Conservation (phyloP, 2,329 filamentous ascomycete genomes). For the Ceratocystis smalleyi region DNA sequence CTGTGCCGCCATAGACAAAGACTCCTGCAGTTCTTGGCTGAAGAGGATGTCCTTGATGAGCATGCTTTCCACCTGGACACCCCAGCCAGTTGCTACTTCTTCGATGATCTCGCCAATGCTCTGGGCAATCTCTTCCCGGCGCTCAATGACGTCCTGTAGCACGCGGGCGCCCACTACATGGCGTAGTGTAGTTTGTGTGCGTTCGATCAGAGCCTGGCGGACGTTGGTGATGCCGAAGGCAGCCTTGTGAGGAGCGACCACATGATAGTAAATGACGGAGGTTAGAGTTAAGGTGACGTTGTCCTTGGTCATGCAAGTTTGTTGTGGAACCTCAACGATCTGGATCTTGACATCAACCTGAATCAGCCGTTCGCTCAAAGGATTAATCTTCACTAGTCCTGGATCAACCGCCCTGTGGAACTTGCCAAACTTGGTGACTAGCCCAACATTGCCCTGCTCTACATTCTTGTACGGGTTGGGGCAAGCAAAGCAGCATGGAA, state of each 20-base stretch:
- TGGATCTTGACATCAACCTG: slow-evolving; percentile 99
- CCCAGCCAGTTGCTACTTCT: slow-evolving; percentile 85
- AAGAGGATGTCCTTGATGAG: slow-evolving; percentile 99
- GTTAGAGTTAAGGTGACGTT: slow-evolving; percentile 90
- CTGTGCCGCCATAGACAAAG: slow-evolving; percentile 94
- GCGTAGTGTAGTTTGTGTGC: slow-evolving; percentile 91
- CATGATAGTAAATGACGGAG: slow-evolving; percentile 98
- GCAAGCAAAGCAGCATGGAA: slow-evolving; percentile 82
- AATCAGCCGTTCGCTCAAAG: slow-evolving; percentile 73
- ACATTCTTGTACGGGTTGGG: slow-evolving; percentile 95
- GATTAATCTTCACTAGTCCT: slow-evolving; percentile 93
- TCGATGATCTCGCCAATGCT: slow-evolving; percentile 96
- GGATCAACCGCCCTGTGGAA: slow-evolving; percentile 95
- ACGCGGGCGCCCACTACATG: slow-evolving; percentile 93
- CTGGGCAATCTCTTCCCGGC: slow-evolving; percentile 88
- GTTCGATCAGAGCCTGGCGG: slow-evolving; percentile 88
- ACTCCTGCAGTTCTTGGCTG: slow-evolving; percentile 86
- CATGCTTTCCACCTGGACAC: slow-evolving; percentile 94
- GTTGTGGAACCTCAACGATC: slow-evolving; percentile 89
- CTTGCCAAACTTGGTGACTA: slow-evolving; percentile 87
- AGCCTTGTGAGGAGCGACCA: slow-evolving; percentile 86
- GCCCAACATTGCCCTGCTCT: slow-evolving; percentile 79
- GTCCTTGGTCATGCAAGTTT: slow-evolving; percentile 99
- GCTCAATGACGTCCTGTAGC: slow-evolving; percentile 94
- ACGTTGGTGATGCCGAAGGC: slow-evolving; percentile 94